Evolutionary conservation across 768 basidiomycete genomes (phyloP).

Genomic region (Brasilioporus rufonigricans): DNA sequence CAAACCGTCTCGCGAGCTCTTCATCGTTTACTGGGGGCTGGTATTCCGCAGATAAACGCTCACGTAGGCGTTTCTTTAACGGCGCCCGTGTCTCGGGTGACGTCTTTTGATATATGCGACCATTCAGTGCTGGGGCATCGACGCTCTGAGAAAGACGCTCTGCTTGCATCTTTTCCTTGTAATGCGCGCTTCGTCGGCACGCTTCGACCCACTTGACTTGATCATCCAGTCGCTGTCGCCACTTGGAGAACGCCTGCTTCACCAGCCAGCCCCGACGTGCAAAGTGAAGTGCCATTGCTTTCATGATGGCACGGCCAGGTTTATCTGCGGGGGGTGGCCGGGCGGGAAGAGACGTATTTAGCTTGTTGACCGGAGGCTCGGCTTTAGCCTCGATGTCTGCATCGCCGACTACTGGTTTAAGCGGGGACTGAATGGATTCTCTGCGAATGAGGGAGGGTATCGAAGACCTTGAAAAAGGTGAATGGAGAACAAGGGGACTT

Average conservation of each 20-base stretch:
- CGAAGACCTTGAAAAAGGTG: conserved; percentile 23
- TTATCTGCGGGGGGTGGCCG: conserved; percentile 8
- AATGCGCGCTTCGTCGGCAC: conserved; percentile 55
- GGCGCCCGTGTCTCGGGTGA: conserved; percentile 22
- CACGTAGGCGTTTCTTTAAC: conserved; percentile 31
- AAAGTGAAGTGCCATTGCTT: conserved; percentile 44
- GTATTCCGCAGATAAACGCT: conserved; percentile 43
- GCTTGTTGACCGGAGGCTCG: conserved; percentile 4
- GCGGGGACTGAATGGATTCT: conserved; percentile 26
- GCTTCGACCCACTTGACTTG: conserved; percentile 61
- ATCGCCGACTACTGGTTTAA: conserved; percentile 17
- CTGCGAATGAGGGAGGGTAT: conserved; percentile 18
- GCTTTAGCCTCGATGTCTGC: conserved; percentile 9
- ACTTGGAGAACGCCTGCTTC: conserved; percentile 41
- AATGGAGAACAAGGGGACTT: conserved; percentile 30
- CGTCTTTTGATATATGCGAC: conserved; percentile 18
- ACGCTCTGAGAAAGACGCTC: conserved; percentile 33
- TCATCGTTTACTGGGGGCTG: conserved; percentile 58
- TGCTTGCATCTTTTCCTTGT: conserved; percentile 49
- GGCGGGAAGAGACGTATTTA: background rate
- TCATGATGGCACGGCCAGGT: conserved; percentile 27
- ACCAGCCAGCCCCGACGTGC: conserved; percentile 39
- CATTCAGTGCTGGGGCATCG: conserved; percentile 14
- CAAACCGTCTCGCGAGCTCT: conserved; percentile 60
- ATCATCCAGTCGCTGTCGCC: conserved; percentile 46